phyloP scores from a whole-genome alignment of 345 rosid genomes.

The Heritiera fomes region DNA sequence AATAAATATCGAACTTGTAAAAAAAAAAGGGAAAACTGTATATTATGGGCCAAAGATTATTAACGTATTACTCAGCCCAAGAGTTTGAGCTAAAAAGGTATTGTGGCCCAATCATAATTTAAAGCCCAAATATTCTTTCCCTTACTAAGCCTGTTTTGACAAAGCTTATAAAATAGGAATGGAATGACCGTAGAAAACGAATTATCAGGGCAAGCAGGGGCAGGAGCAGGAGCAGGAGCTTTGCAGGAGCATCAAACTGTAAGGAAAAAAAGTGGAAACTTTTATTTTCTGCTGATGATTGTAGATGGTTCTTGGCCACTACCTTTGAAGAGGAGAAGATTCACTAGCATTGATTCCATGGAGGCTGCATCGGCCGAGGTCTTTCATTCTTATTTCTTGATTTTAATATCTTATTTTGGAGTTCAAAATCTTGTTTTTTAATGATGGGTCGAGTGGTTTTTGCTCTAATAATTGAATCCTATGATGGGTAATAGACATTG shows the following conservation, averaged over 20 bases:
- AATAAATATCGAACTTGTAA: no score
- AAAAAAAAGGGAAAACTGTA: no score
- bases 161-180: background rate
- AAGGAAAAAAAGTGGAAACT: background rate
- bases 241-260: background rate
- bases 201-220: background rate
- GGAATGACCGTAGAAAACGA: background rate
- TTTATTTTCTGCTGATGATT: constrained; percentile 46
- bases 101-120: background rate
- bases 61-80: no score
- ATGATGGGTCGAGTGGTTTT: constrained; percentile 26
- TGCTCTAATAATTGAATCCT: constrained; percentile 5
- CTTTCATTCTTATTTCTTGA: background rate
- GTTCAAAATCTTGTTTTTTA: constrained; percentile 10
- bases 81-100: no score
- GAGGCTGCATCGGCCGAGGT: constrained; percentile 78
- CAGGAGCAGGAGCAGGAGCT: background rate
- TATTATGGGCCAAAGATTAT: no score
- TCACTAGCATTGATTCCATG: constrained; percentile 54
- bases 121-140: background rate
- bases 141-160: background rate
- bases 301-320: constrained; percentile 49
- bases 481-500: background rate
- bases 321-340: constrained; percentile 72
- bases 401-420: background rate